These are phyloP conservation scores for Erysimum cheiranthoides DNA, from an alignment of 345 rosid genomes.

Conservation along the genomic window DNA sequence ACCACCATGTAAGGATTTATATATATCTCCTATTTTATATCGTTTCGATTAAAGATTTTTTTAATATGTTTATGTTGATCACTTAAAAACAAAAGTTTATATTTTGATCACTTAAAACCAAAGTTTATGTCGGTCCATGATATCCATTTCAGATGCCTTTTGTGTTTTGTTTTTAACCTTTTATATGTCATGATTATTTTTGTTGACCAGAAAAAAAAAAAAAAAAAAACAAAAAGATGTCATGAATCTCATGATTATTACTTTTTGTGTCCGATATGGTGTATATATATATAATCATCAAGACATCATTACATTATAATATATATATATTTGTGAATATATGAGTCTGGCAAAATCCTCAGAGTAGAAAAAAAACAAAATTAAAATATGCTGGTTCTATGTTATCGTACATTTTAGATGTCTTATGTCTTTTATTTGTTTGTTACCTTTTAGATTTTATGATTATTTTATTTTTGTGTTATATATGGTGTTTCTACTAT, in stretches of 20 bases:
- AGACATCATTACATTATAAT: slow-evolving; percentile 24
- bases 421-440: not conserved
- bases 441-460: not conserved
- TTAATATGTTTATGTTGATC: slow-evolving; percentile 16
- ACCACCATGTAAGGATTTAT: slow-evolving; percentile 55
- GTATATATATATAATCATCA: slow-evolving; percentile 22
- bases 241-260: slow-evolving; percentile 1
- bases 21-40: slow-evolving; percentile 2
- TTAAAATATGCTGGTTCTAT: not conserved
- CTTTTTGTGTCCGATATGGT: not conserved
- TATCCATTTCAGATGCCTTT: slow-evolving; percentile 22
- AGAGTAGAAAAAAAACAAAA: not conserved
- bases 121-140: slow-evolving; percentile 31
- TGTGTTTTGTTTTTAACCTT: slow-evolving; percentile 12
- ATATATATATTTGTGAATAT: not conserved
- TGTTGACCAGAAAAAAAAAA: too few relatives aligned
- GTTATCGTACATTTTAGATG: not conserved
- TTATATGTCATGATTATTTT: slow-evolving; percentile 15
- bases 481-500: not conserved
- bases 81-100: slow-evolving; percentile 7
- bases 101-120: too few relatives aligned
- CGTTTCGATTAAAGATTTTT: slow-evolving; percentile 18
- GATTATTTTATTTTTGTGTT: not conserved
- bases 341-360: not conserved
- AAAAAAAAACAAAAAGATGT: too few relatives aligned